phyloP scores from a whole-genome alignment of 2,329 filamentous ascomycete species.

The Chrysoporthe puriensis region DNA sequence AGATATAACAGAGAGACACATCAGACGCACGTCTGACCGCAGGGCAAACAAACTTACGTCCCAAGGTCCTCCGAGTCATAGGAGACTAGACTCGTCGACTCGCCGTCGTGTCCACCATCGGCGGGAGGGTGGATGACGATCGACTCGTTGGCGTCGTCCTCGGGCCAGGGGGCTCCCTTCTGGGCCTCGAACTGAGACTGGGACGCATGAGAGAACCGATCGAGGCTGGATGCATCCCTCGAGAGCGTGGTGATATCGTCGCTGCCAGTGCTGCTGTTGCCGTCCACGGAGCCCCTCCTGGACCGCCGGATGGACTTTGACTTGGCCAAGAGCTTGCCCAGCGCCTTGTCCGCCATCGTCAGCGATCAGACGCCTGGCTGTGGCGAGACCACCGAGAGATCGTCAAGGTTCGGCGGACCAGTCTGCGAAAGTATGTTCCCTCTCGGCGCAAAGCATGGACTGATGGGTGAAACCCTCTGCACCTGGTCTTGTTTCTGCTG shows the following conservation, averaged over 20 bases:
- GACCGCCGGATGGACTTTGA: slow-evolving; percentile 52
- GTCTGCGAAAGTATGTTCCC: slow-evolving; percentile 14
- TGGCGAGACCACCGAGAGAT: not conserved
- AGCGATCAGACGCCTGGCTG: not conserved
- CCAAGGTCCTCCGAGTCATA: slow-evolving; percentile 52
- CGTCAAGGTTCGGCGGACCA: not conserved
- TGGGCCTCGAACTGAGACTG: slow-evolving; percentile 38
- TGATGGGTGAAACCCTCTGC: slow-evolving; percentile 1
- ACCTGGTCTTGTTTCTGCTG: not conserved
- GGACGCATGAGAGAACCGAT: slow-evolving; percentile 29
- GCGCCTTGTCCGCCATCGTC: slow-evolving; percentile 39
- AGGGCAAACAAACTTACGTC: slow-evolving; percentile 44
- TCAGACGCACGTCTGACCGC: not conserved
- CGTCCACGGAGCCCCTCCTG: slow-evolving; percentile 49
- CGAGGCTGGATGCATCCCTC: slow-evolving; percentile 13
- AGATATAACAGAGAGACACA: not conserved
- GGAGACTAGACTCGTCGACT: slow-evolving; percentile 46
- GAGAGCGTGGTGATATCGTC: slow-evolving; percentile 33
- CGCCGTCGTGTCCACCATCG: slow-evolving; percentile 28
- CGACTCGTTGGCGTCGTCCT: slow-evolving; percentile 39
- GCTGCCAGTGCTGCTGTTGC: slow-evolving; percentile 32
- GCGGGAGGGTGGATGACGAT: slow-evolving; percentile 29
- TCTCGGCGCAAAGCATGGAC: slow-evolving; percentile 5
- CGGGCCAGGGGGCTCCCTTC: slow-evolving; percentile 46
- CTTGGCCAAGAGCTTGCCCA: slow-evolving; percentile 59